These are phyloP conservation scores for Fusarium palustre DNA, from an alignment of 2,329 filamentous ascomycete species.

Conservation along the genomic window DNA sequence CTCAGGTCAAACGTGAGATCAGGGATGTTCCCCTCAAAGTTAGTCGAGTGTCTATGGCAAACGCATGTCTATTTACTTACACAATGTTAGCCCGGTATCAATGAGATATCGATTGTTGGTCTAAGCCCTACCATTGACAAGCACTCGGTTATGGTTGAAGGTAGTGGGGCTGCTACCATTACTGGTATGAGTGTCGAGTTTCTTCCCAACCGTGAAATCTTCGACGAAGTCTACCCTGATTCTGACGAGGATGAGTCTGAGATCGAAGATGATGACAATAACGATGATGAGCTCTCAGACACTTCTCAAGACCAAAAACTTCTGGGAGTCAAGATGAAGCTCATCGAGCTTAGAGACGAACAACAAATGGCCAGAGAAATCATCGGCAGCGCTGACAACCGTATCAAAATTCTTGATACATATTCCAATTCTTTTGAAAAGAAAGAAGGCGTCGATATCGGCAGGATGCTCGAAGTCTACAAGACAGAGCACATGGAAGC, in stretches of 20 bases:
- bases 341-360: slow-evolving; percentile 48
- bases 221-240: slow-evolving; percentile 65
- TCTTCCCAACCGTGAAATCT: slow-evolving; percentile 65
- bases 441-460: slow-evolving; percentile 52
- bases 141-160: slow-evolving; percentile 71
- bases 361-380: slow-evolving; percentile 38
- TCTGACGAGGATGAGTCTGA: slow-evolving; percentile 54
- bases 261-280: slow-evolving; percentile 40
- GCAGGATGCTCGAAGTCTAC: slow-evolving; percentile 56
- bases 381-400: slow-evolving; percentile 47
- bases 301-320: slow-evolving; percentile 25
- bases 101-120: slow-evolving; percentile 68
- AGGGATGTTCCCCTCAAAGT: slow-evolving; percentile 58
- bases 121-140: slow-evolving; percentile 67
- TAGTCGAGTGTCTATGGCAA: background rate
- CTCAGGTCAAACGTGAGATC: slow-evolving; percentile 71
- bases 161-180: slow-evolving; percentile 66
- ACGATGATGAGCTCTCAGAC: slow-evolving; percentile 44
- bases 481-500: slow-evolving; percentile 56
- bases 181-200: slow-evolving; percentile 71
- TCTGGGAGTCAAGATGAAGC: slow-evolving; percentile 46
- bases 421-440: slow-evolving; percentile 54
- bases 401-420: slow-evolving; percentile 56
- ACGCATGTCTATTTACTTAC: background rate
- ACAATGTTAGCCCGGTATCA: slow-evolving; percentile 61